Conservation (phyloP, 169 alveolate genomes). For the Amoebophrya sp. region DNA sequence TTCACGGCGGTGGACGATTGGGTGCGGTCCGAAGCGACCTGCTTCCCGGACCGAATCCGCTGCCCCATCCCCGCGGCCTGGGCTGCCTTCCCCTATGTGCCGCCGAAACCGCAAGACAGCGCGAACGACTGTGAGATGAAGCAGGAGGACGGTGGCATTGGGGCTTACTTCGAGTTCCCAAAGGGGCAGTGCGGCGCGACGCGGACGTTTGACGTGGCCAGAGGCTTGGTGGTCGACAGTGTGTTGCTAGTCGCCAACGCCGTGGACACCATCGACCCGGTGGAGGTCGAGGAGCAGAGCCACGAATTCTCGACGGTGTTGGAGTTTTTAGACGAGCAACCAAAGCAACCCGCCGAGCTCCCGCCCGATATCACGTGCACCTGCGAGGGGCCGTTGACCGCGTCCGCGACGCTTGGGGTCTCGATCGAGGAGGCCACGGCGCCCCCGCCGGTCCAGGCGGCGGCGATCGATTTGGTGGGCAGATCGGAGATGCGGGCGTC, state of each 20-base stretch:
- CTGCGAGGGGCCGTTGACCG: background rate
- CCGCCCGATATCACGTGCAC: background rate
- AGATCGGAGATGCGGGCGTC: background rate
- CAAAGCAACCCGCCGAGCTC: background rate
- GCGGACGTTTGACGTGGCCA: background rate
- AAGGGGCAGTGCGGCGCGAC: background rate
- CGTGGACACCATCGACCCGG: background rate
- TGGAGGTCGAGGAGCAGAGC: background rate
- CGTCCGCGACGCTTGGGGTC: background rate
- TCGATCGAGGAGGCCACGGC: background rate
- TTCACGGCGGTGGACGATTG: background rate
- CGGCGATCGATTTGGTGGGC: background rate
- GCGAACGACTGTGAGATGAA: background rate
- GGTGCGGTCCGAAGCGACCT: background rate
- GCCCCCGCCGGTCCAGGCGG: background rate
- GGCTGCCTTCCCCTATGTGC: background rate
- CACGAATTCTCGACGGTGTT: background rate
- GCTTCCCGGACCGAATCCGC: background rate
- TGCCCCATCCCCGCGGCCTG: conserved; percentile 16
- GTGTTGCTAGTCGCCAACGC: background rate
- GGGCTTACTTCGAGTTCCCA: background rate
- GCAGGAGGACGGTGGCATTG: background rate
- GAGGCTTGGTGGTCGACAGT: background rate
- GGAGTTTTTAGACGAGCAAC: background rate
- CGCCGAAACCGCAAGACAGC: background rate